Evolutionary conservation across 306 rosid genomes (phyloP).

Genomic region (Citrullus amarus): DNA sequence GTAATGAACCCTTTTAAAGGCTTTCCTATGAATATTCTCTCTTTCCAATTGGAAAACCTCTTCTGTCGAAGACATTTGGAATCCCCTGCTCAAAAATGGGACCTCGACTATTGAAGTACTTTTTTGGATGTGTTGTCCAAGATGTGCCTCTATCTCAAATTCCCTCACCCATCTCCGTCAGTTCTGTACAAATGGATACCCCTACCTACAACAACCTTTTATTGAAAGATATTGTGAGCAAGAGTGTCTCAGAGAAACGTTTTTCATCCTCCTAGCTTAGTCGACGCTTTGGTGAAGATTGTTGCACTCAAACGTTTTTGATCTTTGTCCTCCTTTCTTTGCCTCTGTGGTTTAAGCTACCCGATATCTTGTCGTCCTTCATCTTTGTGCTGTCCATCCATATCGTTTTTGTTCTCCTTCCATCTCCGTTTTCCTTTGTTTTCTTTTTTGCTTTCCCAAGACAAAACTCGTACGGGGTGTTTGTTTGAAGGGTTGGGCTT

Average conservation of each 20-base stretch:
- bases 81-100: not conserved
- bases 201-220: not conserved
- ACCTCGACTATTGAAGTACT: not conserved
- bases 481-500: no score
- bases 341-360: not conserved
- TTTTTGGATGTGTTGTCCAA: not conserved
- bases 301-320: not conserved
- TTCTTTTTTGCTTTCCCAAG: not conserved
- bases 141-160: not conserved
- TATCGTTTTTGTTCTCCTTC: not conserved
- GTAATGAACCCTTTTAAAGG: not conserved
- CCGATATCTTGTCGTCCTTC: not conserved
- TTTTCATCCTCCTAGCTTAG: not conserved
- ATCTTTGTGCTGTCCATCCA: not conserved
- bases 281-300: not conserved
- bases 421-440: not conserved
- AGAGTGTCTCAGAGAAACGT: not conserved
- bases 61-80: not conserved
- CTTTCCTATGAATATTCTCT: not conserved
- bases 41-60: not conserved
- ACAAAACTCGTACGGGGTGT: not conserved
- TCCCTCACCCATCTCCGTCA: not conserved
- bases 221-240: not conserved
- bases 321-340: not conserved
- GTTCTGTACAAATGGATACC: not conserved